Conservation (phyloP, 768 basidiomycete genomes). For the Pleurotus ostreatus region DNA sequence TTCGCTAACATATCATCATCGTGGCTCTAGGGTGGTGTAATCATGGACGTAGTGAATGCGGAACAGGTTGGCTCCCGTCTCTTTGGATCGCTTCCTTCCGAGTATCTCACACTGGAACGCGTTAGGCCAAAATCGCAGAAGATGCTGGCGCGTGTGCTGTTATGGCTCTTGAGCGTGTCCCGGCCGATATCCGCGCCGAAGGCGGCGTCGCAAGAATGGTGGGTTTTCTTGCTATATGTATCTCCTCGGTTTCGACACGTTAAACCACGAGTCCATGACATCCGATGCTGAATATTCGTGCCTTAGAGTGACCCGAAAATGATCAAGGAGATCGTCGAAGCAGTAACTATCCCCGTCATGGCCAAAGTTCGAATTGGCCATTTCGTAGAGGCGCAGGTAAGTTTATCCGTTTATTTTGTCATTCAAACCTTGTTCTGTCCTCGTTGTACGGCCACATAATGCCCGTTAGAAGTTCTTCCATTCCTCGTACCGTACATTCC, state of each 20-base stretch:
- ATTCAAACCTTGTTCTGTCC: background rate
- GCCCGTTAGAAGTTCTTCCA: background rate
- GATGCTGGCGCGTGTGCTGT: conserved; percentile 97
- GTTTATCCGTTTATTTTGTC: conserved; percentile 6
- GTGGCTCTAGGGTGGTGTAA: conserved; percentile 65
- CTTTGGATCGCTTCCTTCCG: background rate
- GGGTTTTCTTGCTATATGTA: conserved; percentile 16
- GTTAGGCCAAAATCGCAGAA: conserved; percentile 90
- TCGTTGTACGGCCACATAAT: background rate
- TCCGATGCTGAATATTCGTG: conserved; percentile 12
- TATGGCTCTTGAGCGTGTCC: conserved; percentile 94
- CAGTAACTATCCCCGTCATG: conserved; percentile 98
- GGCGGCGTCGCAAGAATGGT: conserved; percentile 98
- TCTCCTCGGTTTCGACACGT: too few species aligned
- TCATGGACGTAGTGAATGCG: conserved; percentile 92
- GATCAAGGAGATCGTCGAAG: conserved; percentile 94
- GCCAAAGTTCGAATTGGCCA: conserved; percentile 96
- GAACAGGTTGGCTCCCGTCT: conserved; percentile 39
- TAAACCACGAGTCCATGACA: conserved; percentile 3
- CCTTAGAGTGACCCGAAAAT: conserved; percentile 85
- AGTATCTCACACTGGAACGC: background rate
- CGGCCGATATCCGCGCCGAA: conserved; percentile 87
- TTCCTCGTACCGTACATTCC: background rate
- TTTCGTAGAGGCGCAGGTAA: conserved; percentile 91
- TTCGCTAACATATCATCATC: background rate